A percentile compares a stretch with the other conserved stretches of the same genome.
These are phyloP conservation scores for Pezizomycotina sp. DNA, from an alignment of 2,329 filamentous ascomycete genomes.

Conservation along the genomic window DNA sequence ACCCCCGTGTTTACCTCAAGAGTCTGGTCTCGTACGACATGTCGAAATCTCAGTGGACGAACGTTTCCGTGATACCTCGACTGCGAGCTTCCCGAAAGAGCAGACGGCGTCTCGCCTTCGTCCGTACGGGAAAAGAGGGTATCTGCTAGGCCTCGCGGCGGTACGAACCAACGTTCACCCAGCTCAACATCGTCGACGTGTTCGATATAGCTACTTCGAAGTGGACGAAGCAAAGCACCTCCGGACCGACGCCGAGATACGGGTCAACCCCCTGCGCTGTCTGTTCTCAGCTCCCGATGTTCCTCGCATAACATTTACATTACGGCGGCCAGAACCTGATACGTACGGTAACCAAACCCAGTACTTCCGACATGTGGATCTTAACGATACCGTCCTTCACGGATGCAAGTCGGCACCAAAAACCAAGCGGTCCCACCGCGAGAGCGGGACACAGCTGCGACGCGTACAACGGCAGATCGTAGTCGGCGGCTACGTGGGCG, in stretches of 20 bases:
- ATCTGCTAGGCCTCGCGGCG: conserved; percentile 65
- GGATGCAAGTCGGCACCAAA: conserved; percentile 51
- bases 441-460: conserved; percentile 62
- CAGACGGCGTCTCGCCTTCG: conserved; percentile 56
- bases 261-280: conserved; percentile 53
- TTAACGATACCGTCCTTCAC: conserved; percentile 64
- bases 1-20: conserved; percentile 51
- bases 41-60: conserved; percentile 48
- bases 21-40: conserved; percentile 58
- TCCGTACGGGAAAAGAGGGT: conserved; percentile 60
- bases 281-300: conserved; percentile 54
- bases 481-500: conserved; percentile 52
- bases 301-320: conserved; percentile 63
- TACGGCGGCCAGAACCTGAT: conserved; percentile 60
- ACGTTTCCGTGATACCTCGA: conserved; percentile 54
- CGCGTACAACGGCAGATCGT: conserved; percentile 65
- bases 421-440: conserved; percentile 36
- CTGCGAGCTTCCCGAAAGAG: conserved; percentile 54
- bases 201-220: conserved; percentile 54
- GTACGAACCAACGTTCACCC: conserved; percentile 49
- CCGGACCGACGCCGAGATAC: conserved; percentile 40
- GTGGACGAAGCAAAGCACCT: conserved; percentile 52
- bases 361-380: conserved; percentile 63
- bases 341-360: conserved; percentile 42
- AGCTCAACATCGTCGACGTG: conserved; percentile 61